Evolutionary conservation across 352 stramenopile genomes (phyloP), one percentile per base, ranked within the genome.

Genomic region (Phytophthora vignae): DNA sequence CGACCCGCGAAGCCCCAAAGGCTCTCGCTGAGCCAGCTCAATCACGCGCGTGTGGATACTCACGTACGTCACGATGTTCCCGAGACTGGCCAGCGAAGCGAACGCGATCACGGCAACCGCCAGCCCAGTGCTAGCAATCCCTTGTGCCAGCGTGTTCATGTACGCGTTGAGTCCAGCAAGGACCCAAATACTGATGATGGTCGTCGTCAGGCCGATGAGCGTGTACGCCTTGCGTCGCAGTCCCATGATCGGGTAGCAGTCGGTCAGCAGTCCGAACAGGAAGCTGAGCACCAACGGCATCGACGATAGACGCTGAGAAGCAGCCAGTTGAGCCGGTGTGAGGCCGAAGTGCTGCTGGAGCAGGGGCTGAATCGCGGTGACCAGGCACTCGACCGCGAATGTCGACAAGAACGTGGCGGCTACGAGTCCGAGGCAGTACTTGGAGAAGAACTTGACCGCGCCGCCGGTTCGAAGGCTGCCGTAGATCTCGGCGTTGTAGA

Each of bases 171-270:
- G 64, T 0, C 53, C 74, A 1, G 78, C 70, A 22, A 88, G 67
- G n/a, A 42, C 50, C 67, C 46, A 87, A 21, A 64, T 77, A 67
- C 74, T 74, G 2, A 71, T 21, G 4, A 71, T 72, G 2, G 80
- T 77, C 1, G 71, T 60, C 12, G 55, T 49, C 42, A 85, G 59
- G 0, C 91, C 91, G n/a, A 92, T 42, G 4, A 92, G 65, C 55
- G 93, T 87, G 69, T 97, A 97, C 25, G 78, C 74, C 67, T 95
- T 95, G 11, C 90, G 79, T 21, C 86, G 89, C 19, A 85, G 80
- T 7, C 90, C 87, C 61, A 82, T 80, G 67, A 97, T 90, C n/a
- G 91, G 91, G 58, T 90, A 87, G 48, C 77, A 91, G 69, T 96
- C 91, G 8, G 77, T 87, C 5, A 96, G 31, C 27, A 96, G 75